phyloP scores from a whole-genome alignment of 75 land plant genomes.

The Pinus albicaulis region DNA sequence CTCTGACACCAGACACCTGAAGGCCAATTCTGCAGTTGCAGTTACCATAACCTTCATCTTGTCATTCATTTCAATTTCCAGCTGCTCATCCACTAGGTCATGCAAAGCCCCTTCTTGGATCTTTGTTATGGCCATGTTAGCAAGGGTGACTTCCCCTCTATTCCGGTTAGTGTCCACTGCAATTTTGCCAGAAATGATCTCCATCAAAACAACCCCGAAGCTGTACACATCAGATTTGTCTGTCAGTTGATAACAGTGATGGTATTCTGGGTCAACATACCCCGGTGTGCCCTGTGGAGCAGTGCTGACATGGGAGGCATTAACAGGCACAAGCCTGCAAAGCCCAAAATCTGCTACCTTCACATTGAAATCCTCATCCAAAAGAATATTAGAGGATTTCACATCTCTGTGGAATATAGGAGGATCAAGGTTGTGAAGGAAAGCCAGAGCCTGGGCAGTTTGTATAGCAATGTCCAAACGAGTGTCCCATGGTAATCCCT shows the following conservation, averaged over 20 bases:
- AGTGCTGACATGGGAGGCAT: constrained; percentile 46
- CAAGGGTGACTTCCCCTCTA: constrained; percentile 7
- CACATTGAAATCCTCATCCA: constrained; percentile 39
- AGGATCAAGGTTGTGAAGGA: constrained; percentile 19
- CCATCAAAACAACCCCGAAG: too few species aligned
- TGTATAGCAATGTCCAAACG: constrained; percentile 24
- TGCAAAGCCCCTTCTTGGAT: background rate
- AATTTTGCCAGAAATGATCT: too few species aligned
- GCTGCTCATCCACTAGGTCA: too few species aligned
- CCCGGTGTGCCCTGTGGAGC: constrained; percentile 49
- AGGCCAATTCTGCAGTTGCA: too few species aligned
- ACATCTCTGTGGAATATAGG: constrained; percentile 54
- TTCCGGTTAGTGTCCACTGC: background rate
- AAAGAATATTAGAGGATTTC: constrained; percentile 59
- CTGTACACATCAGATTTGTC: too few species aligned
- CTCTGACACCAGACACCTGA: too few species aligned
- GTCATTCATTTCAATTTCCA: too few species aligned
- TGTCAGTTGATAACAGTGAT: too few species aligned
- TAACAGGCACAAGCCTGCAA: constrained; percentile 33
- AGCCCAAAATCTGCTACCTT: constrained; percentile 68
- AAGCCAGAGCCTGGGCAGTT: constrained; percentile 26
- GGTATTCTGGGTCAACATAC: constrained; percentile 18
- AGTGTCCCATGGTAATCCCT: constrained; percentile 20
- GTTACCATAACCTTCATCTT: too few species aligned
- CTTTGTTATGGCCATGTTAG: constrained; percentile 8